Evolutionary conservation across 768 basidiomycete species (phyloP), one percentile per base, ranked within the genome.

Genomic region (Postia placenta): DNA sequence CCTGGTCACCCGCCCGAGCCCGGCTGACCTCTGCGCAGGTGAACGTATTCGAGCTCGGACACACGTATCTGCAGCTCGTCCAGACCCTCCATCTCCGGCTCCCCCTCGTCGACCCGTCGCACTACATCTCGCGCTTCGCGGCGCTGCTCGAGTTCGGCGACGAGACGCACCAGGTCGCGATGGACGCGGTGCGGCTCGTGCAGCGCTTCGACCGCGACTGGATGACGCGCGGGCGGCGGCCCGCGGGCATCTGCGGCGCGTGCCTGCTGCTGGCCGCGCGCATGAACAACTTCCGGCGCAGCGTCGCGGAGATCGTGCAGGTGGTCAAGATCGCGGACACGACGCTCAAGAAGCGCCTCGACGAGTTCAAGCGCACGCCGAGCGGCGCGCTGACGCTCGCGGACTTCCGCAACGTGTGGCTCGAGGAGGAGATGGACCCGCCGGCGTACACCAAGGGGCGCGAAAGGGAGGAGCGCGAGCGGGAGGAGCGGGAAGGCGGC

Each of bases 311-410:
- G 67, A 88, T 99, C 41, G 93, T 97, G 17, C 96, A 99, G 63
- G 93, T 99, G 14, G 96, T 98, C 56, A 99, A 98, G 69, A 96
- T 97, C 56, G 92, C 93, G n/a, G 93, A 97, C 60, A 85, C 83
- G 11, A 99, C 96, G 3, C 68, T 99, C 37, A 83, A 85, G 69
- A 97, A 95, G 66, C 80, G 96, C 15, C 71, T 99, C 14, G 88
- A 93, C 22, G 96, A 99, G 69, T 99, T 99, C 74, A 90, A 85
- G 63, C 81, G 79, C 56, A 97, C 93, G 1, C 83, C 86, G 0
- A 91, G 87, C 59, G 92, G 90, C 11, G 74, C 76, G 30, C 68
- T 97, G 59, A 94, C 92, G 1, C 71, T 99, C 45, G 83, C 83
- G 11, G 92, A 97, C 65, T 97, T 94, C 63, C 73, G 92, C 45